Conservation (phyloP, 2,329 filamentous ascomycete species). For the Hypoxylon sp. region DNA sequence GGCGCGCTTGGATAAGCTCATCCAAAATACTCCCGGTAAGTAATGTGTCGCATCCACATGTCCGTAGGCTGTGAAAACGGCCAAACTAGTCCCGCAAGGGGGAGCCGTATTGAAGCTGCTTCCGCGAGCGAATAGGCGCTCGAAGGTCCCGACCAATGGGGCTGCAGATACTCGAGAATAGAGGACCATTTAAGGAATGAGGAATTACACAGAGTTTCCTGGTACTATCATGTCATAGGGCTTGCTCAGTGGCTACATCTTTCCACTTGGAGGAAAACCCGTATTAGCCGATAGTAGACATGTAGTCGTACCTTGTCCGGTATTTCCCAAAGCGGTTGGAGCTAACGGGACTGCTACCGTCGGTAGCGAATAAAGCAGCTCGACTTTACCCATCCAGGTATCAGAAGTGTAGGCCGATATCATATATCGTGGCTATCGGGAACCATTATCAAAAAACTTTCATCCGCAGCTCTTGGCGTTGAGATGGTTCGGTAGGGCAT, state of each 20-base stretch:
- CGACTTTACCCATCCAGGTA: conserved; percentile 40
- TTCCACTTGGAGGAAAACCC: conserved; percentile 32
- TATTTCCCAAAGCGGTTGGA: conserved; percentile 44
- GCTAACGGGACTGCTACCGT: conserved; percentile 40
- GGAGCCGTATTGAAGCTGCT: conserved; percentile 26
- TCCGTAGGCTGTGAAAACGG: conserved; percentile 32
- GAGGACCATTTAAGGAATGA: conserved; percentile 21
- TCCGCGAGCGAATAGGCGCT: conserved; percentile 37
- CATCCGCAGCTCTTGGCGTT: conserved; percentile 27
- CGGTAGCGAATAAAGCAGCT: conserved; percentile 42
- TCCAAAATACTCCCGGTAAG: conserved; percentile 32
- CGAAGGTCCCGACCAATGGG: conserved; percentile 26
- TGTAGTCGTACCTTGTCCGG: conserved; percentile 40
- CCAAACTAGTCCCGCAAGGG: conserved; percentile 37
- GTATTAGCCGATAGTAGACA: conserved; percentile 47
- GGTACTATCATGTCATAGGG: conserved; percentile 25
- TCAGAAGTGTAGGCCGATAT: conserved; percentile 19
- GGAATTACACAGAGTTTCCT: conserved; percentile 21
- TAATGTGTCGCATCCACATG: conserved; percentile 41
- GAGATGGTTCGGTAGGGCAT: conserved; percentile 8
- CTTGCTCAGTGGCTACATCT: conserved; percentile 23
- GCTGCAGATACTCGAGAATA: conserved; percentile 3
- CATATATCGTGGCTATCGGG: conserved; percentile 20
- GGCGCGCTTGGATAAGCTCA: conserved; percentile 35
- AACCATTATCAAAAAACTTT: conserved; percentile 18